These are phyloP conservation scores for Trypanosoma vivax DNA, from an alignment of 208 protist species.

Conservation along the genomic window DNA sequence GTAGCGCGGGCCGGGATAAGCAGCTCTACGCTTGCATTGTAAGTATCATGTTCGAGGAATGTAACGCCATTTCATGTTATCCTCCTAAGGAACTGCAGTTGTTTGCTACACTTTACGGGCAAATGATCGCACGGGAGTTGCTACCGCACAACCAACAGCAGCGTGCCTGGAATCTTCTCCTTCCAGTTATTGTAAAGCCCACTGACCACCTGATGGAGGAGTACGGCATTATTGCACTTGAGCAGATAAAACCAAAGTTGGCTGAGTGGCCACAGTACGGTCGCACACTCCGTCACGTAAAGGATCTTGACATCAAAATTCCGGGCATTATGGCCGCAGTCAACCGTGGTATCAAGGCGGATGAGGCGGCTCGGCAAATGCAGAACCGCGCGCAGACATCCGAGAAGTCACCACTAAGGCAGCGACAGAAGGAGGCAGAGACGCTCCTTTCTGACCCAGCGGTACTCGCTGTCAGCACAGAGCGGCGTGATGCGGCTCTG, in stretches of 20 bases:
- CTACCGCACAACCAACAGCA: conserved; percentile 69
- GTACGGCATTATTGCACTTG: conserved; percentile 94
- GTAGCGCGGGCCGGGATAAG: conserved; percentile 54
- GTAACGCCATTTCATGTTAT: conserved; percentile 59
- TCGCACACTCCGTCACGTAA: conserved; percentile 68
- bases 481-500: conserved; percentile 17
- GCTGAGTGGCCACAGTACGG: conserved; percentile 95
- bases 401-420: conserved; percentile 11
- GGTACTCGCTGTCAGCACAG: conserved; percentile 39
- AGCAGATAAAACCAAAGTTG: conserved; percentile 92
- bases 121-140: conserved; percentile 77
- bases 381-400: conserved; percentile 18
- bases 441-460: conserved; percentile 59
- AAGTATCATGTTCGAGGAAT: conserved; percentile 84
- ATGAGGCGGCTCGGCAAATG: conserved; percentile 36
- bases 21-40: conserved; percentile 84
- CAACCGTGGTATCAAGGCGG: conserved; percentile 72
- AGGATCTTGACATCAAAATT: conserved; percentile 82
- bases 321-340: conserved; percentile 87
- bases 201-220: conserved; percentile 89
- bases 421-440: conserved; percentile 21
- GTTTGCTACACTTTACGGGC: conserved; percentile 75
- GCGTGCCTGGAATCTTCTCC: conserved; percentile 71
- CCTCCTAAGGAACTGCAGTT: conserved; percentile 76
- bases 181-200: conserved; percentile 90